phyloP scores from a whole-genome alignment of 495 filamentous ascomycete genomes.

The Penicillium arizonense region DNA sequence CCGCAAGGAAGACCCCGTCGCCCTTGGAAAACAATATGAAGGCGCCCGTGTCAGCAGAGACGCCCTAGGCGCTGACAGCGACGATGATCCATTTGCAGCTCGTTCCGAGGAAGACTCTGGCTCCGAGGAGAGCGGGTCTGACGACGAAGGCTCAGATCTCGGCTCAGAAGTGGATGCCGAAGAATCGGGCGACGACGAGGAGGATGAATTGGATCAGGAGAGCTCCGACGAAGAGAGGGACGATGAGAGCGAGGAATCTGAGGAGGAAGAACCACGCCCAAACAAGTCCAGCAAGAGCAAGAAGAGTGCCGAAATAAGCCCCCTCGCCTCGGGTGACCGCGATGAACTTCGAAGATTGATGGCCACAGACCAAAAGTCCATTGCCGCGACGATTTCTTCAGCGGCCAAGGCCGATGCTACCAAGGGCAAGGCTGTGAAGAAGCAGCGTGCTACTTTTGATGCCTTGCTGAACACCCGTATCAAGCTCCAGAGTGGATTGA shows the following conservation, averaged over 20 bases:
- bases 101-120: conserved; percentile 17
- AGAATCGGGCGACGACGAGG: conserved; percentile 14
- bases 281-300: conserved; percentile 5
- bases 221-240: conserved; percentile 4
- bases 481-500: conserved; percentile 83
- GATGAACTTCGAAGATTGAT: conserved; percentile 67
- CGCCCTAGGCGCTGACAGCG: conserved; percentile 53
- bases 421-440: conserved; percentile 82
- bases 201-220: conserved; percentile 7
- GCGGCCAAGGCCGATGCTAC: conserved; percentile 74
- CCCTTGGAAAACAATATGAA: conserved; percentile 73
- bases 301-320: neutral
- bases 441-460: conserved; percentile 82
- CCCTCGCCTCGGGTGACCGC: conserved; percentile 30
- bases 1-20: conserved; percentile 62
- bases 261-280: conserved; percentile 14
- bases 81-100: conserved; percentile 45
- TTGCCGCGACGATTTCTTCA: conserved; percentile 66
- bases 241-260: conserved; percentile 26
- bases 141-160: conserved; percentile 14
- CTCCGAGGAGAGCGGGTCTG: conserved; percentile 16
- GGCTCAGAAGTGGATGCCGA: conserved; percentile 19
- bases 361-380: conserved; percentile 66
- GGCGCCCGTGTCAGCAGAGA: conserved; percentile 77
- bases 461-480: conserved; percentile 83